phyloP scores from a whole-genome alignment of 352 stramenopile genomes.

The Phytopythium litorale region DNA sequence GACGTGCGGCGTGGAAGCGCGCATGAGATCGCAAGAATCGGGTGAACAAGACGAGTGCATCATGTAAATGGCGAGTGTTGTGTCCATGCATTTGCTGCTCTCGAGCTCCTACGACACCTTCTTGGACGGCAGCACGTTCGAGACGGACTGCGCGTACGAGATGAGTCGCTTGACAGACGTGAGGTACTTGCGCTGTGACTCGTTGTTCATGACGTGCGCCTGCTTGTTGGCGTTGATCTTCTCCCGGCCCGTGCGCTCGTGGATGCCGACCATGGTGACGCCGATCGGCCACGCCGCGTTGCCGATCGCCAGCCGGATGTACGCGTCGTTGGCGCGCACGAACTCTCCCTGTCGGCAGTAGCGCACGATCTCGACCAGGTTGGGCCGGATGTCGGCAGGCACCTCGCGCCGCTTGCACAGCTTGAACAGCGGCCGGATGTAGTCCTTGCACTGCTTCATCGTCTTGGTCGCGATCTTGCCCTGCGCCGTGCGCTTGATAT shows the following conservation, averaged over 20 bases:
- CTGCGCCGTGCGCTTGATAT: slow-evolving; percentile 87
- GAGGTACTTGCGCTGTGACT: slow-evolving; percentile 98
- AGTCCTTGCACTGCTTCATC: slow-evolving; percentile 98
- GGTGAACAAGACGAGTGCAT: slow-evolving; percentile 2
- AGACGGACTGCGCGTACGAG: slow-evolving; percentile 93
- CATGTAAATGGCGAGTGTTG: not conserved
- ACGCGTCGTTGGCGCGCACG: slow-evolving; percentile 95
- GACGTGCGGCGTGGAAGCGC: not conserved
- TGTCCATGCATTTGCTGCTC: not conserved
- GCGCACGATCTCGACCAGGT: slow-evolving; percentile 92
- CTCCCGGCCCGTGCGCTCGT: slow-evolving; percentile 92
- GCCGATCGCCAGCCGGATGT: slow-evolving; percentile 97
- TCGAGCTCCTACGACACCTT: slow-evolving; percentile 50
- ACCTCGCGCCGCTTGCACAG: slow-evolving; percentile 92
- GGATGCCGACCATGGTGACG: slow-evolving; percentile 99
- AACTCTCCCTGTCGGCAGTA: slow-evolving; percentile 94
- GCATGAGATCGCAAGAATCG: not conserved
- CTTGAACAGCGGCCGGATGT: slow-evolving; percentile 98
- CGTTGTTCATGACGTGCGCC: slow-evolving; percentile 99
- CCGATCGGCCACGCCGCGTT: slow-evolving; percentile 98
- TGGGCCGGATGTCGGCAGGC: slow-evolving; percentile 82
- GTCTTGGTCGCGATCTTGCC: slow-evolving; percentile 96
- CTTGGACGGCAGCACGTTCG: slow-evolving; percentile 82
- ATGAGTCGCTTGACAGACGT: slow-evolving; percentile 98
- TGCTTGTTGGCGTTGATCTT: slow-evolving; percentile 98